phyloP scores from a whole-genome alignment of 805 yeast species.

The Cyberlindnera euphorbiiphila region DNA sequence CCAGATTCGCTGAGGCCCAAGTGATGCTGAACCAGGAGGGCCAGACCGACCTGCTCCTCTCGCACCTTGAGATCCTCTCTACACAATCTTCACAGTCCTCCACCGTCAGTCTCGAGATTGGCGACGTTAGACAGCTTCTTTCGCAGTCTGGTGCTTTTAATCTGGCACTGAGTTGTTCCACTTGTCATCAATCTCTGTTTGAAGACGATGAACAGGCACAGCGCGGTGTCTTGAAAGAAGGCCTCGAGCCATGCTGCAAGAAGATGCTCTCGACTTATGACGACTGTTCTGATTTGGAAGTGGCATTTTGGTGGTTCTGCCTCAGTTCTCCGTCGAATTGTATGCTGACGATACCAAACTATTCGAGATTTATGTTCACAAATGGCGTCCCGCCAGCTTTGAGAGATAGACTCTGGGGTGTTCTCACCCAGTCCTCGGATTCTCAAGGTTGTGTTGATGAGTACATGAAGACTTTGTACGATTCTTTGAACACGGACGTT shows the following conservation, averaged over 20 bases:
- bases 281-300: conserved; percentile 29
- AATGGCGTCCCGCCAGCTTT: conserved; percentile 42
- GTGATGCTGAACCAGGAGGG: conserved; percentile 1
- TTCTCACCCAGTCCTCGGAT: conserved; percentile 24
- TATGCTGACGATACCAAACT: conserved; percentile 43
- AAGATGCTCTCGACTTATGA: conserved; percentile 10
- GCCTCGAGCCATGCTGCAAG: conserved; percentile 24
- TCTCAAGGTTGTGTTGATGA: conserved; percentile 18
- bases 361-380: conserved; percentile 39
- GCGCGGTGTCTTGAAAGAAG: conserved; percentile 7
- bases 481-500: conserved; percentile 36
- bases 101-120: conserved; percentile 29
- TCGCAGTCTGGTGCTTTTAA: conserved; percentile 24
- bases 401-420: conserved; percentile 42
- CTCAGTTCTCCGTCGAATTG: conserved; percentile 42
- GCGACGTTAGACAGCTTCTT: conserved; percentile 24
- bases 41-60: conserved; percentile 12
- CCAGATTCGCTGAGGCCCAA: conserved; percentile 13
- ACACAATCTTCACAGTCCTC: conserved; percentile 2
- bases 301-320: conserved; percentile 42
- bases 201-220: conserved; percentile 24
- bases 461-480: conserved; percentile 32
- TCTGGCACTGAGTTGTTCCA: conserved; percentile 23
- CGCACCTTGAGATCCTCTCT: conserved; percentile 15
- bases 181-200: conserved; percentile 27